Conservation (phyloP, 1,284 basidiomycete species). For the Trichosporon ovoides region DNA sequence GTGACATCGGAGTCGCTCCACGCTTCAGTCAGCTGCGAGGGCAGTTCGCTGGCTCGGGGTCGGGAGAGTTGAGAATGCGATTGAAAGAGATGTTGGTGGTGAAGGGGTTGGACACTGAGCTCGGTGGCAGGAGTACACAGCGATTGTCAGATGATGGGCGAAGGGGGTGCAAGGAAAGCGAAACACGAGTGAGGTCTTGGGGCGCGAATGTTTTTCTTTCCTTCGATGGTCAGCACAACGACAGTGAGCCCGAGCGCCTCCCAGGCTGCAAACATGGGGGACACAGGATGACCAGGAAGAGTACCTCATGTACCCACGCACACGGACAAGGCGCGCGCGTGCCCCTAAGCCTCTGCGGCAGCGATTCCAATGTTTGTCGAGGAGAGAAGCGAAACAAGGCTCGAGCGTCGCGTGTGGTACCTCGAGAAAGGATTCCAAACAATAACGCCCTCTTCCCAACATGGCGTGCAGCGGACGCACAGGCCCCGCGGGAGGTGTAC, state of each 20-base stretch:
- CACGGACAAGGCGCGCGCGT: slow-evolving; percentile 1
- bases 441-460: neutral
- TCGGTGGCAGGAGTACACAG: no score
- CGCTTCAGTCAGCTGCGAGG: neutral
- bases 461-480: neutral
- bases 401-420: neutral
- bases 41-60: no score
- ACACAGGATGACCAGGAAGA: neutral
- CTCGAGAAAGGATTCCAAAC: neutral
- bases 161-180: neutral
- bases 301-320: no score
- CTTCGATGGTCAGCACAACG: neutral
- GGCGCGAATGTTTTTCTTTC: slow-evolving; percentile 4
- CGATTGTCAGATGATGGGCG: neutral
- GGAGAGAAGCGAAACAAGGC: neutral
- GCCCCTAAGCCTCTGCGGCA: neutral
- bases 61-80: neutral
- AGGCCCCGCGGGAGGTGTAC: neutral
- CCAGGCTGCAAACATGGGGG: neutral
- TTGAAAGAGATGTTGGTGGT: neutral
- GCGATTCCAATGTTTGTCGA: neutral
- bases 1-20: neutral
- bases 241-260: neutral
- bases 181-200: neutral
- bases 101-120: no score